A percentile compares a stretch with the other conserved stretches of the same genome.
Conservation (phyloP, 768 basidiomycete species). For the Phaffia tasmanica region DNA sequence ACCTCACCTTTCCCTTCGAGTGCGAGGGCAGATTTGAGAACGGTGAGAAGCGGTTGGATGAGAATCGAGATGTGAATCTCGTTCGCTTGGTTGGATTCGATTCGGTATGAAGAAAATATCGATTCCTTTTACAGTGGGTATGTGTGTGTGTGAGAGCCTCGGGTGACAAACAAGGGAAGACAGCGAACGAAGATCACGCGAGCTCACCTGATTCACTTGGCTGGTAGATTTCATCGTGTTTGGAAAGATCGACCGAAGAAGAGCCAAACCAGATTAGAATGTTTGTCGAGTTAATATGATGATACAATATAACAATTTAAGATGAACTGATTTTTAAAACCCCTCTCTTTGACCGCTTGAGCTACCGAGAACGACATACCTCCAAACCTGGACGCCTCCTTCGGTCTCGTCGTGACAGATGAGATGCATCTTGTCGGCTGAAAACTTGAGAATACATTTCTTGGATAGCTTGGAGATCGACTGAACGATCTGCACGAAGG, state of each 20-base stretch:
- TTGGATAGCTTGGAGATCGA: conserved; percentile 74
- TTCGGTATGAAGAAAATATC: conserved; percentile 64
- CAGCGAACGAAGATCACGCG: too few species aligned
- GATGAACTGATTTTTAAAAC: too few species aligned
- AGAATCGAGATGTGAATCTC: conserved; percentile 64
- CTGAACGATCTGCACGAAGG: conserved; percentile 59
- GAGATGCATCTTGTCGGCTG: conserved; percentile 60
- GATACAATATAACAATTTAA: too few species aligned
- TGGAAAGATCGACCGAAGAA: not conserved
- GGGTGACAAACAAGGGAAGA: not conserved
- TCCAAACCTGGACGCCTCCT: conserved; percentile 81
- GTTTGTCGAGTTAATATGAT: not conserved
- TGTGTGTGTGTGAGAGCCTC: not conserved
- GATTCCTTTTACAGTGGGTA: conserved; percentile 35
- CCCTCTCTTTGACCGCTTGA: not conserved
- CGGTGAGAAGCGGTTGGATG: conserved; percentile 61
- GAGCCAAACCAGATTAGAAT: too few species aligned
- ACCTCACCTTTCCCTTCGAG: conserved; percentile 53
- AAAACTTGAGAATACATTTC: conserved; percentile 69
- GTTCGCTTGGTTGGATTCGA: conserved; percentile 71
- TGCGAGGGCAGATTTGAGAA: conserved; percentile 40
- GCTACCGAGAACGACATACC: conserved; percentile 40
- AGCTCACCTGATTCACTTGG: too few species aligned
- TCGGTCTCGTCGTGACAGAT: conserved; percentile 76
- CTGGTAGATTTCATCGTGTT: too few species aligned